Percentiles rank a stretch among this genome's conserved stretches.
Evolutionary conservation across 2,329 filamentous ascomycete species (phyloP).

Genomic region (Magnaporthiopsis rhizophila): DNA sequence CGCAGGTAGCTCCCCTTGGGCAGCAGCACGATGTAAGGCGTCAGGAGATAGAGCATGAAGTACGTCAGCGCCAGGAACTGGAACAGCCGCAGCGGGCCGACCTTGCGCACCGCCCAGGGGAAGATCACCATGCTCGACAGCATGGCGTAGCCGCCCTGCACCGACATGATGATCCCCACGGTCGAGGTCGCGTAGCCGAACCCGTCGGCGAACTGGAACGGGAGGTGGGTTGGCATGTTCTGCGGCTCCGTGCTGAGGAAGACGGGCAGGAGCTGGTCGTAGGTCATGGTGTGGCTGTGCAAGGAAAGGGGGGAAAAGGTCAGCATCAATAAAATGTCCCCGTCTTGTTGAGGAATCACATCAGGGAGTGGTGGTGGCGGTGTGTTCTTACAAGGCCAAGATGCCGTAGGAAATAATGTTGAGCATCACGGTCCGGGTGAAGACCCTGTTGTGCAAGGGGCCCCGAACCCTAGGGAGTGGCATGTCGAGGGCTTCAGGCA

Average conservation of each 20-base stretch:
- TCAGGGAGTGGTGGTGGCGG: no score
- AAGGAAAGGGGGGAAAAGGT: not conserved
- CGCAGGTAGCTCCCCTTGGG: conserved; percentile 56
- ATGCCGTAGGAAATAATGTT: conserved; percentile 89
- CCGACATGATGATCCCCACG: conserved; percentile 80
- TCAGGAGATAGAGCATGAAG: conserved; percentile 77
- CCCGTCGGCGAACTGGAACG: conserved; percentile 84
- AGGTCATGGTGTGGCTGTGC: conserved; percentile 88
- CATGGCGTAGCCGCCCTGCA: conserved; percentile 86
- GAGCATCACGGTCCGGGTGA: conserved; percentile 76
- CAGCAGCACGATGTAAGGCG: conserved; percentile 82
- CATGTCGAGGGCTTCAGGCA: conserved; percentile 27
- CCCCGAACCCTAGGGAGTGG: conserved; percentile 13
- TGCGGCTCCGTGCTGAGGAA: conserved; percentile 67
- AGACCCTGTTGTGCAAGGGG: conserved; percentile 30
- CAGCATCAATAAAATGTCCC: not conserved
- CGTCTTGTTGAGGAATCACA: no score
- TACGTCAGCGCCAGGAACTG: conserved; percentile 74
- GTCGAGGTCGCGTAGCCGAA: conserved; percentile 76
- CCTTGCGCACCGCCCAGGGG: conserved; percentile 62
- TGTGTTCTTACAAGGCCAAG: conserved; percentile 74
- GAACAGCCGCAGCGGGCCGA: conserved; percentile 78
- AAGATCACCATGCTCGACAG: conserved; percentile 79
- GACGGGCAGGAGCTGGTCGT: conserved; percentile 87
- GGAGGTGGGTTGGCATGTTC: conserved; percentile 50